Conservation (phyloP, 768 basidiomycete genomes). For the Holtermannia corniformis region DNA sequence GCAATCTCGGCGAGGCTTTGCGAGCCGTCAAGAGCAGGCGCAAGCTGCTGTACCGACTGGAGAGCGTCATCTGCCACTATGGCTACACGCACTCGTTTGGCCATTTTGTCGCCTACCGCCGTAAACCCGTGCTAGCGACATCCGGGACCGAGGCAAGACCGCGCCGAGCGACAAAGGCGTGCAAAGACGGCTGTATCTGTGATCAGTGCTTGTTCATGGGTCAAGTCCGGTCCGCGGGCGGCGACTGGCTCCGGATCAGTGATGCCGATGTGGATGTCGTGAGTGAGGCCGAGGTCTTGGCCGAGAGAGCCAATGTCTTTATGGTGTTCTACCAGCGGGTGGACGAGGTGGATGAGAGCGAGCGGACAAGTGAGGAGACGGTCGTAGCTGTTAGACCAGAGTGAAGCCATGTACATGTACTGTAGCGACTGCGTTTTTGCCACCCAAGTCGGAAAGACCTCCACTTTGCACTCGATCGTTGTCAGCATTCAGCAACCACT, state of each 20-base stretch:
- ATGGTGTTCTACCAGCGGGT: slow-evolving; percentile 91
- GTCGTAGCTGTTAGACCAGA: too few species aligned
- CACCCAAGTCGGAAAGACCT: too few species aligned
- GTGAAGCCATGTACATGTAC: too few species aligned
- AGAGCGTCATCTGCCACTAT: slow-evolving; percentile 82
- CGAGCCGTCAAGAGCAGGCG: slow-evolving; percentile 38
- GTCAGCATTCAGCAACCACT: too few species aligned
- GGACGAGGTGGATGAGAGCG: slow-evolving; percentile 9
- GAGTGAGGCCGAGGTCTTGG: slow-evolving; percentile 50
- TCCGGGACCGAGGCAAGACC: slow-evolving; percentile 27
- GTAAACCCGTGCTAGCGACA: slow-evolving; percentile 54
- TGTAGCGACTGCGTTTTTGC: too few species aligned
- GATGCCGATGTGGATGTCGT: slow-evolving; percentile 56
- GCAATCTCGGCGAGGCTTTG: neutral
- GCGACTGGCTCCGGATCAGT: slow-evolving; percentile 75
- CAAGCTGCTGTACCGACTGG: slow-evolving; percentile 66
- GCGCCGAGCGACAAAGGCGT: slow-evolving; percentile 45
- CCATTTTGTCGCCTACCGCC: slow-evolving; percentile 84
- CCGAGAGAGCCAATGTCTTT: slow-evolving; percentile 55
- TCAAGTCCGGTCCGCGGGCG: slow-evolving; percentile 49
- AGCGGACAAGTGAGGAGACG: neutral
- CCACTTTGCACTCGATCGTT: too few species aligned
- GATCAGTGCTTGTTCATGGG: slow-evolving; percentile 47
- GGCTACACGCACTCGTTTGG: slow-evolving; percentile 80
- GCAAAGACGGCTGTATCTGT: slow-evolving; percentile 48